Conservation (phyloP, 2,329 filamentous ascomycete species). For the Zasmidium citrigriseum region DNA sequence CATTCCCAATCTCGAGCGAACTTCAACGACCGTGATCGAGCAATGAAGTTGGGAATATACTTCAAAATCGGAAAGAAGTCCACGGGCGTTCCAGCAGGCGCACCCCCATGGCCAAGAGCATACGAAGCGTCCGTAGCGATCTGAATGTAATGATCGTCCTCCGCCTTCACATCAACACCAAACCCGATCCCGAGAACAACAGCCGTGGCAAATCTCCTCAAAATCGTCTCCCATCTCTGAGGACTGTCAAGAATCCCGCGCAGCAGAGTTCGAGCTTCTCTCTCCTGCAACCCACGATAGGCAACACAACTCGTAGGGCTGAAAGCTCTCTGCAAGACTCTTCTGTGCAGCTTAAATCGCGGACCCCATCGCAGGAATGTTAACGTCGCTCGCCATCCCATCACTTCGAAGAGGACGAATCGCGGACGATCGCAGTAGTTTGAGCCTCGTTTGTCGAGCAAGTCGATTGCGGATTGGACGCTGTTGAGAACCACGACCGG, state of each 20-base stretch:
- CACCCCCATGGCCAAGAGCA: slow-evolving; percentile 43
- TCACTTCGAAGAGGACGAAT: slow-evolving; percentile 29
- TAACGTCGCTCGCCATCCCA: slow-evolving; percentile 49
- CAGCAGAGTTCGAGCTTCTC: slow-evolving; percentile 47
- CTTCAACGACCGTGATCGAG: slow-evolving; percentile 28
- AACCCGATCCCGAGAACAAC: slow-evolving; percentile 48
- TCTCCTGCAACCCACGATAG: slow-evolving; percentile 47
- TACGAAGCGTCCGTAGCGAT: slow-evolving; percentile 44
- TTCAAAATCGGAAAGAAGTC: slow-evolving; percentile 52
- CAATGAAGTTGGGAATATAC: slow-evolving; percentile 43
- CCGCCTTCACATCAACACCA: slow-evolving; percentile 47
- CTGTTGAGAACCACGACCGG: slow-evolving; percentile 47
- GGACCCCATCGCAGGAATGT: slow-evolving; percentile 47
- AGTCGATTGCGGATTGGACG: slow-evolving; percentile 36
- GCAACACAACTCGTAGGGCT: slow-evolving; percentile 44
- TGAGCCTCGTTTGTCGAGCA: slow-evolving; percentile 40
- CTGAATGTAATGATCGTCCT: slow-evolving; percentile 46
- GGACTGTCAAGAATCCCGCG: slow-evolving; percentile 43
- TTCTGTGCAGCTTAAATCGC: slow-evolving; percentile 44
- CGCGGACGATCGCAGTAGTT: slow-evolving; percentile 42
- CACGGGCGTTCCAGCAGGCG: slow-evolving; percentile 47
- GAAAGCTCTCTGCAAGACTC: slow-evolving; percentile 45
- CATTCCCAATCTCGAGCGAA: slow-evolving; percentile 37
- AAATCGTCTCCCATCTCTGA: slow-evolving; percentile 36
- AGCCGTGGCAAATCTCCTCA: slow-evolving; percentile 42